Evolutionary conservation across 306 rosid species (phyloP).

Genomic region (Begonia loranthoides): DNA sequence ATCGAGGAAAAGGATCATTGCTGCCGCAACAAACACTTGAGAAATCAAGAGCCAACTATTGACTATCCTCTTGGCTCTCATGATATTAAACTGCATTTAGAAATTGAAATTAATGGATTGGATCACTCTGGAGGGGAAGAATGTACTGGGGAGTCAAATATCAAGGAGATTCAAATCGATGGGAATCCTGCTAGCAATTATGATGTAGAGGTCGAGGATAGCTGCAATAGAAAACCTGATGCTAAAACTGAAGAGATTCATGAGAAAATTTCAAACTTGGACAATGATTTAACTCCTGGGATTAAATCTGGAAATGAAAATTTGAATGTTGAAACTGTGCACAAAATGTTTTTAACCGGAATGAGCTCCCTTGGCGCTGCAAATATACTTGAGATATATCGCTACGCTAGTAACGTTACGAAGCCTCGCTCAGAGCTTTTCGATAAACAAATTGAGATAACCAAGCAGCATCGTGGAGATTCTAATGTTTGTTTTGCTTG

Average conservation of each 20-base stretch:
- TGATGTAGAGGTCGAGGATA: constrained; percentile 44
- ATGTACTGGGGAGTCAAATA: constrained; percentile 74
- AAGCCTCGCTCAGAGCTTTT: constrained; percentile 52
- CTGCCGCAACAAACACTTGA: neutral
- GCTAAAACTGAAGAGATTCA: neutral
- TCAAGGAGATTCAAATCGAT: constrained; percentile 29
- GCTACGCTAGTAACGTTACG: constrained; percentile 24
- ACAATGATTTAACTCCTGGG: constrained; percentile 1
- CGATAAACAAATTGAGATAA: constrained; percentile 68
- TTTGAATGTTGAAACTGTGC: constrained; percentile 41
- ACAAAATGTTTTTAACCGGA: constrained; percentile 37
- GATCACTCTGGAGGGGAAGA: constrained; percentile 32
- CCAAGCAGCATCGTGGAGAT: constrained; percentile 33
- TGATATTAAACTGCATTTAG: constrained; percentile 60
- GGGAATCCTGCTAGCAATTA: constrained; percentile 19
- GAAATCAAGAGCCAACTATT: neutral
- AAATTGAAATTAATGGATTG: constrained; percentile 63
- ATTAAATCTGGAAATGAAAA: constrained; percentile 15
- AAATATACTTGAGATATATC: constrained; percentile 34
- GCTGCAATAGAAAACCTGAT: constrained; percentile 22
- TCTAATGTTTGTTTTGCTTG: constrained; percentile 72
- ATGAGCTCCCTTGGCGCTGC: constrained; percentile 25
- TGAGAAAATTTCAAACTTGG: neutral
- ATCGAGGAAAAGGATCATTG: constrained; percentile 19
- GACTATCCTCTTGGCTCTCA: constrained; percentile 27